Percentiles rank a stretch among this genome's conserved stretches.
These are phyloP conservation scores for Lophiotrema nucula DNA, from an alignment of 495 filamentous ascomycete genomes.

Conservation along the genomic window DNA sequence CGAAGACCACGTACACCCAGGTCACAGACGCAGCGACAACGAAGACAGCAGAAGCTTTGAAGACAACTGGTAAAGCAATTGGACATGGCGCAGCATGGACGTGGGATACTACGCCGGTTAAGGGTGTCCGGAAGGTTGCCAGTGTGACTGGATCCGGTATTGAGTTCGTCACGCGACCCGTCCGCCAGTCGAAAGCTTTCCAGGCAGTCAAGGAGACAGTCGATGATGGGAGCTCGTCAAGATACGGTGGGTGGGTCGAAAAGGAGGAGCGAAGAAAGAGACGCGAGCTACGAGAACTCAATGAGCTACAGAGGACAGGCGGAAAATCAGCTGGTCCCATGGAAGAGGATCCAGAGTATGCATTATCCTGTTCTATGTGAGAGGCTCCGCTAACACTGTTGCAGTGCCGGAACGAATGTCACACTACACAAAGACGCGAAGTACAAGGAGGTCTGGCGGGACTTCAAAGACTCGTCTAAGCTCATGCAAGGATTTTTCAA, in stretches of 20 bases:
- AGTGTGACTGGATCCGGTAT: conserved; percentile 79
- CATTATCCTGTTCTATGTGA: conserved; percentile 17
- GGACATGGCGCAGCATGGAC: conserved; percentile 92
- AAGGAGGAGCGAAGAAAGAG: conserved; percentile 84
- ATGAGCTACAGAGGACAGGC: conserved; percentile 55
- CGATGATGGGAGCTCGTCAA: conserved; percentile 92
- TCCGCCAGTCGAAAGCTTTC: conserved; percentile 89
- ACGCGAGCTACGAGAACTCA: conserved; percentile 69
- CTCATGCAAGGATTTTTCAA: conserved; percentile 86
- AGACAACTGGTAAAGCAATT: conserved; percentile 78
- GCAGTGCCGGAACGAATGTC: conserved; percentile 86
- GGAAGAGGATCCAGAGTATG: conserved; percentile 85
- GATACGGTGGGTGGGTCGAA: conserved; percentile 94
- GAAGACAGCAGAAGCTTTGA: conserved; percentile 73
- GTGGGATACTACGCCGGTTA: conserved; percentile 91
- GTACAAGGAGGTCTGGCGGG: conserved; percentile 93
- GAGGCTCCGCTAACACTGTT: conserved; percentile 9
- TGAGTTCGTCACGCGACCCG: conserved; percentile 89
- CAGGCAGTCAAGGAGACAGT: conserved; percentile 93
- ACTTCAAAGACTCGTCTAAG: conserved; percentile 83
- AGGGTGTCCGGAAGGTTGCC: conserved; percentile 85
- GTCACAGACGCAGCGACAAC: conserved; percentile 74
- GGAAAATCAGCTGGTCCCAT: conserved; percentile 53
- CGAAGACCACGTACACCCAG: conserved; percentile 78
- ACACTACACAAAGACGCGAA: conserved; percentile 94